These are phyloP conservation scores for Podila verticillata DNA, from an alignment of 192 early-diverging fungal genomes.

Conservation along the genomic window DNA sequence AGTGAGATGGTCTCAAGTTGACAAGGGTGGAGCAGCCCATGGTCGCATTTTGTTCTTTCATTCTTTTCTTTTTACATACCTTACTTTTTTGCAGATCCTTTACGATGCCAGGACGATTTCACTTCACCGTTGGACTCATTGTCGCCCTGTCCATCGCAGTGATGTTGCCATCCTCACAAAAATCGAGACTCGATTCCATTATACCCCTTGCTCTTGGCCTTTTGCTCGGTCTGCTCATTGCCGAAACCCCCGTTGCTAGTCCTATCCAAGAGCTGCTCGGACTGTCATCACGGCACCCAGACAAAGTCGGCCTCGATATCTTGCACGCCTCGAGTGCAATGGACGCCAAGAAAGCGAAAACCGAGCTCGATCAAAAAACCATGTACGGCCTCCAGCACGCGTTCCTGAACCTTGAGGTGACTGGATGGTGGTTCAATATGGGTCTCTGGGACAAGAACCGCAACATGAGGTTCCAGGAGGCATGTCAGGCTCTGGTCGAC, in stretches of 20 bases:
- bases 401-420: constrained; percentile 52
- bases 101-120: neutral
- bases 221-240: constrained; percentile 23
- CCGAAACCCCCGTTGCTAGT: constrained; percentile 38
- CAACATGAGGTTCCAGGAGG: constrained; percentile 48
- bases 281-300: constrained; percentile 32
- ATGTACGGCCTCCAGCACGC: constrained; percentile 59
- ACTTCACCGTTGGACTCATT: neutral
- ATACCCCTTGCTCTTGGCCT: constrained; percentile 20
- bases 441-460: constrained; percentile 51
- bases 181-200: neutral
- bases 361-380: constrained; percentile 29
- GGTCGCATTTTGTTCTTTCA: too few species aligned
- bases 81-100: too few species aligned
- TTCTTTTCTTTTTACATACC: too few species aligned
- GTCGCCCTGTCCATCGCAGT: constrained; percentile 7
- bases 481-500: constrained; percentile 51
- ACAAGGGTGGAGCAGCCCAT: too few species aligned
- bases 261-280: constrained; percentile 25
- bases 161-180: neutral
- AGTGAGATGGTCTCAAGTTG: too few species aligned
- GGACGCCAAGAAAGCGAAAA: constrained; percentile 13
- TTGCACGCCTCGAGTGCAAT: constrained; percentile 8
- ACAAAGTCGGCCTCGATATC: constrained; percentile 39
- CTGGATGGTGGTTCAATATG: constrained; percentile 62